Evolutionary conservation across 345 rosid species (phyloP).

Genomic region (Pelargonium nanum): DNA sequence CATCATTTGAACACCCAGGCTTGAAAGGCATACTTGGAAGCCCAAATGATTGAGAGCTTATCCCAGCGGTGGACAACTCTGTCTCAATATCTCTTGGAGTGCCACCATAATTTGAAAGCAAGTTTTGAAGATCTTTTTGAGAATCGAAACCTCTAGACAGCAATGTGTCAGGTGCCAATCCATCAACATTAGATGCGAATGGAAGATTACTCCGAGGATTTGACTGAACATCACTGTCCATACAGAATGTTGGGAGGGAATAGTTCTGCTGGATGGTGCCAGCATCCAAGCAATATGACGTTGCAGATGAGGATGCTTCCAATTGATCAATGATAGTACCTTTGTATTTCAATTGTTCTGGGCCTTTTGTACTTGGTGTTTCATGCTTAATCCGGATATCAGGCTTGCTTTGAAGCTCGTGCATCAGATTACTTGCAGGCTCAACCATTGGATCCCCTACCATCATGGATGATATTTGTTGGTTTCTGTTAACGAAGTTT

Average conservation of each 20-base stretch:
- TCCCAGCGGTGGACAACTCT: constrained; percentile 77
- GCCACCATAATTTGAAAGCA: constrained; percentile 74
- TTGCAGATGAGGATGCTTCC: constrained; percentile 88
- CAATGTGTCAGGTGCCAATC: constrained; percentile 64
- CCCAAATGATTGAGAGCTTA: constrained; percentile 86
- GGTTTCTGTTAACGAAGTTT: constrained; percentile 56
- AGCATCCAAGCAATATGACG: constrained; percentile 82
- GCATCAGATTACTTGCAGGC: constrained; percentile 45
- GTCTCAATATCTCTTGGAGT: constrained; percentile 76
- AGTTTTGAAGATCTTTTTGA: constrained; percentile 89
- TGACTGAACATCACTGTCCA: constrained; percentile 73
- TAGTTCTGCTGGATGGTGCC: constrained; percentile 64
- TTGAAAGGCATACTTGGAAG: constrained; percentile 71
- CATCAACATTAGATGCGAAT: constrained; percentile 49
- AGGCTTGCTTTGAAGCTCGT: constrained; percentile 60
- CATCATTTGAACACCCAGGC: constrained; percentile 63
- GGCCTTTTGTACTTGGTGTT: constrained; percentile 38
- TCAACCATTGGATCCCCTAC: constrained; percentile 44
- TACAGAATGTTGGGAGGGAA: constrained; percentile 55
- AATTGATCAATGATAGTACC: constrained; percentile 56
- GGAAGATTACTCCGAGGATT: constrained; percentile 55
- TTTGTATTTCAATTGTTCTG: constrained; percentile 56
- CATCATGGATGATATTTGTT: constrained; percentile 43
- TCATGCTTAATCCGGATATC: constrained; percentile 52
- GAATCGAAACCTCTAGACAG: constrained; percentile 81